A percentile compares a stretch with the other conserved stretches of the same genome.
Evolutionary conservation across 495 filamentous ascomycete genomes (phyloP).

Genomic region (Hyaloscypha variabilis): DNA sequence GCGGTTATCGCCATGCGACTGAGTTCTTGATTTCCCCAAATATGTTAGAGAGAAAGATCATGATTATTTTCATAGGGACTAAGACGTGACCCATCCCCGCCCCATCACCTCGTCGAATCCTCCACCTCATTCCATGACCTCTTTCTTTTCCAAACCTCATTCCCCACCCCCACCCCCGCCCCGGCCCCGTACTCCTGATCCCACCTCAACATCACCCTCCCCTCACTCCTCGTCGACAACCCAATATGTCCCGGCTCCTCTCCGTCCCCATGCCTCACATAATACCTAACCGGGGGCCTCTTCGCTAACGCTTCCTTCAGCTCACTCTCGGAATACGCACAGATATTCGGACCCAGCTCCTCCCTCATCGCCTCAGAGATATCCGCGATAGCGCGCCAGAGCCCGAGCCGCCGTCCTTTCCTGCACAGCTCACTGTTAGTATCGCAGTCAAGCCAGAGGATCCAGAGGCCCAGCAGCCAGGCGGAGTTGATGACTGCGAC

Average conservation of each 20-base stretch:
- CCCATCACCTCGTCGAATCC: no score
- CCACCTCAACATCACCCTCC: slow-evolving; percentile 16
- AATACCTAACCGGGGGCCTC: slow-evolving; percentile 16
- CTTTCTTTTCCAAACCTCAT: no score
- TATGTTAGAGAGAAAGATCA: no score
- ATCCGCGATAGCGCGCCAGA: slow-evolving; percentile 16
- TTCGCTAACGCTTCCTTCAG: slow-evolving; percentile 15
- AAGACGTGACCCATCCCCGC: no score
- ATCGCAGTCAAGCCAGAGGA: slow-evolving; percentile 21
- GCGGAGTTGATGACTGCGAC: slow-evolving; percentile 2
- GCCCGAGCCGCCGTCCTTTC: slow-evolving; percentile 10
- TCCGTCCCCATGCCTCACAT: slow-evolving; percentile 7
- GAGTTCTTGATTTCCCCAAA: no score
- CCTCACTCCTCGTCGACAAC: slow-evolving; percentile 8
- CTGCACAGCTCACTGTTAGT: slow-evolving; percentile 18
- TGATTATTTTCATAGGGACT: no score
- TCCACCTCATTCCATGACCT: no score
- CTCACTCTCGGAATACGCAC: slow-evolving; percentile 18
- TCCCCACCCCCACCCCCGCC: no score
- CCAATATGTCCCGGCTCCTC: slow-evolving; percentile 11
- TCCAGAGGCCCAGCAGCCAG: slow-evolving; percentile 12
- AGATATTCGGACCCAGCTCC: slow-evolving; percentile 22
- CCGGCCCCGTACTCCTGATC: slow-evolving; percentile 9
- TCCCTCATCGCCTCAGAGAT: slow-evolving; percentile 20
- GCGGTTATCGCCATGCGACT: no score